A percentile compares a stretch with the other conserved stretches of the same genome.
Conservation (phyloP, 1,284 basidiomycete species). For the Tylopilus orsonianus region DNA sequence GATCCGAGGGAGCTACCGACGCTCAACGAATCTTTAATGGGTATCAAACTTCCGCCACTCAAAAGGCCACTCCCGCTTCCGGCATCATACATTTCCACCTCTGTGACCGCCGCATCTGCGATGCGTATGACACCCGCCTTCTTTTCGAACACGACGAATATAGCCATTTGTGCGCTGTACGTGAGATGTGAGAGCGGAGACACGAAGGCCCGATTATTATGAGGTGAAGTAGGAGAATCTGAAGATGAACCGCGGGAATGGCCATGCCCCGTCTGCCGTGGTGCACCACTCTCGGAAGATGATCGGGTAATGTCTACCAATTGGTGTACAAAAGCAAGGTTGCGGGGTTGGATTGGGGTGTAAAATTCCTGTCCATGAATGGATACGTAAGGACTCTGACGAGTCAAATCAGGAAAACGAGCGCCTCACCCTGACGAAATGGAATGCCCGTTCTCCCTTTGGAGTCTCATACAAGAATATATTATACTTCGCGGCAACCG, state of each 20-base stretch:
- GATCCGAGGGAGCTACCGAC: slow-evolving; percentile 17
- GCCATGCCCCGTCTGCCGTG: slow-evolving; percentile 25
- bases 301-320: slow-evolving; percentile 52
- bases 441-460: slow-evolving; percentile 76
- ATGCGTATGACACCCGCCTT: slow-evolving; percentile 77
- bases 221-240: slow-evolving; percentile 20
- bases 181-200: slow-evolving; percentile 33
- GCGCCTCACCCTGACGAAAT: slow-evolving; percentile 64
- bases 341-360: slow-evolving; percentile 63
- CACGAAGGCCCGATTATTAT: slow-evolving; percentile 24
- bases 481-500: slow-evolving; percentile 70
- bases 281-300: slow-evolving; percentile 40
- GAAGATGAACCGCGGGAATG: slow-evolving; percentile 29
- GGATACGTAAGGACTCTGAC: not conserved
- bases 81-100: slow-evolving; percentile 66
- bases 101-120: slow-evolving; percentile 73
- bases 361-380: slow-evolving; percentile 68
- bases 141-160: slow-evolving; percentile 81
- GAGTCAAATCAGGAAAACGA: not conserved
- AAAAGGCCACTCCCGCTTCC: slow-evolving; percentile 29
- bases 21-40: slow-evolving; percentile 25
- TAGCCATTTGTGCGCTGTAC: slow-evolving; percentile 66
- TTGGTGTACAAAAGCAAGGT: slow-evolving; percentile 69
- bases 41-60: slow-evolving; percentile 24
- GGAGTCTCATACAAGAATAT: slow-evolving; percentile 78